Conservation (phyloP, 345 rosid species). For the sweet orange (Citrus sinensis) region DNA sequence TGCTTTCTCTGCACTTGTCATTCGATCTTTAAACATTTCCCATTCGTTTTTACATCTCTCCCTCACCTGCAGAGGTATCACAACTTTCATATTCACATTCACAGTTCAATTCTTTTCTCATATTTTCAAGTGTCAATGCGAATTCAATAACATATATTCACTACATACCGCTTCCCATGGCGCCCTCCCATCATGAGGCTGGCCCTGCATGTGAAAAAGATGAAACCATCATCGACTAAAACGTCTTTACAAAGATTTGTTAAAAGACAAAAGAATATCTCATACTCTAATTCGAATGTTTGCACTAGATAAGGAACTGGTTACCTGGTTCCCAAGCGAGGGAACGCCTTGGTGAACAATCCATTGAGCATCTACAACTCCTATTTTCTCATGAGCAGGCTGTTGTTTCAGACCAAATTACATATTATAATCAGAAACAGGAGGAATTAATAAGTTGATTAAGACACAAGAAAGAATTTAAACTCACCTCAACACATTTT, state of each 20-base stretch:
- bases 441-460: neutral
- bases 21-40: slow-evolving; percentile 69
- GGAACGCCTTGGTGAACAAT: slow-evolving; percentile 57
- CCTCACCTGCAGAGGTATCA: slow-evolving; percentile 51
- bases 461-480: neutral
- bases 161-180: slow-evolving; percentile 69
- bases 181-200: slow-evolving; percentile 38
- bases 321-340: slow-evolving; percentile 59
- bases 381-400: slow-evolving; percentile 74
- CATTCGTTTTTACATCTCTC: slow-evolving; percentile 86
- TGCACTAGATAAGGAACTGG: too few species aligned
- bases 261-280: too few species aligned
- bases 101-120: neutral
- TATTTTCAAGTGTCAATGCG: neutral
- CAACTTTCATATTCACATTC: neutral
- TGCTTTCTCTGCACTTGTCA: slow-evolving; percentile 56
- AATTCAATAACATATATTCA: neutral
- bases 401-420: slow-evolving; percentile 12
- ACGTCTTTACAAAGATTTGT: neutral
- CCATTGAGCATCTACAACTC: slow-evolving; percentile 63
- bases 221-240: neutral
- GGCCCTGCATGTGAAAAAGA: slow-evolving; percentile 35
- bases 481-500: slow-evolving; percentile 52
- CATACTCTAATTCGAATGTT: neutral
- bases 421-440: neutral